phyloP scores from a whole-genome alignment of 805 yeast species.

The Starmerella bacillaris region DNA sequence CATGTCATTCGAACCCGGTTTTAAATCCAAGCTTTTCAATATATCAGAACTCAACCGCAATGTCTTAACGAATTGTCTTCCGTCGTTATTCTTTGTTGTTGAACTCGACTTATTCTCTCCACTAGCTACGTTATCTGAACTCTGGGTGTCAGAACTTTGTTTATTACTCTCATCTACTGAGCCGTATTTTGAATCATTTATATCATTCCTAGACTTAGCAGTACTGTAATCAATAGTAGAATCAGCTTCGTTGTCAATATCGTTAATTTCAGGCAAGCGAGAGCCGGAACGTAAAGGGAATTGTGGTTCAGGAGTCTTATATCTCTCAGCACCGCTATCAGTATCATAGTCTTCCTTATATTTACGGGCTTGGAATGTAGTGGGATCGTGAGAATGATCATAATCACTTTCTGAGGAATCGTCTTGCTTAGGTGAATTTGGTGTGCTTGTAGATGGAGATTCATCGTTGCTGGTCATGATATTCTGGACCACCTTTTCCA shows the following conservation, averaged over 20 bases:
- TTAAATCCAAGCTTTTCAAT: slow-evolving; percentile 50
- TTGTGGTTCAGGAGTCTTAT: background rate
- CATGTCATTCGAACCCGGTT: slow-evolving; percentile 62
- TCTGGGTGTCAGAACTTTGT: background rate
- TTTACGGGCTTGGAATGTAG: background rate
- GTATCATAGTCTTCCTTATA: no score
- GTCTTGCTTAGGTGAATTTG: background rate
- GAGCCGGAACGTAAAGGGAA: no score
- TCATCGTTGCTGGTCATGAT: slow-evolving; percentile 6
- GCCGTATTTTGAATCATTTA: background rate
- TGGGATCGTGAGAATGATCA: background rate
- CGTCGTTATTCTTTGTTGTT: background rate
- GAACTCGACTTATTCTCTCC: background rate
- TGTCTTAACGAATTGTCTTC: slow-evolving; percentile 42
- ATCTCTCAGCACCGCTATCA: no score
- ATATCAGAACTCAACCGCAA: slow-evolving; percentile 83
- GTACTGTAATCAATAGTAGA: no score
- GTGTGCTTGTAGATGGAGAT: slow-evolving; percentile 7
- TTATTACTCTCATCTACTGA: background rate
- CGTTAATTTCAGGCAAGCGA: background rate
- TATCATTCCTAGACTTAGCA: no score
- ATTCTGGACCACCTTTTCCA: slow-evolving; percentile 43
- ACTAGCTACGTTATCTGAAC: background rate
- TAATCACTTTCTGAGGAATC: background rate
- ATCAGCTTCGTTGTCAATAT: background rate